phyloP scores from a whole-genome alignment of 352 stramenopile genomes.

The Vaucheria bursata region DNA sequence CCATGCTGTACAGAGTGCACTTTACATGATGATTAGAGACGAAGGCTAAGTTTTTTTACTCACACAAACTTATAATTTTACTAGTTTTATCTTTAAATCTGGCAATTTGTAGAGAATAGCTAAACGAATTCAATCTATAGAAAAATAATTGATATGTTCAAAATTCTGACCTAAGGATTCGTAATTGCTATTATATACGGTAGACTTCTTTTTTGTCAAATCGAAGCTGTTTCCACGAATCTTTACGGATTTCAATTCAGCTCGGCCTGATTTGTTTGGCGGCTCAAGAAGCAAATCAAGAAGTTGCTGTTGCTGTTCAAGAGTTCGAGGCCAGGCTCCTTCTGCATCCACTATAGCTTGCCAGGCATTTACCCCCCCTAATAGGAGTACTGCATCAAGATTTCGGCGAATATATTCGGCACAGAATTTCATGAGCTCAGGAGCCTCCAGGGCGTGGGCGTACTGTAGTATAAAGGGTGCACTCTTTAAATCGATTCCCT shows the following conservation, averaged over 20 bases:
- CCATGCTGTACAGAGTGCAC: too few relatives aligned
- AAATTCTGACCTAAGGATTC: background rate
- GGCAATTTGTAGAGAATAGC: background rate
- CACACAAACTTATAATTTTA: too few relatives aligned
- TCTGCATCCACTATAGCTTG: constrained; percentile 27
- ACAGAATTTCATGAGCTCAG: constrained; percentile 24
- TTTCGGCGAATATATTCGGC: constrained; percentile 33
- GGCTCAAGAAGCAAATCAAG: background rate
- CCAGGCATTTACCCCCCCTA: constrained; percentile 12
- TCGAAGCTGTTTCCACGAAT: background rate
- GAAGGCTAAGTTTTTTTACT: too few relatives aligned
- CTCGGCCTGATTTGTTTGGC: background rate
- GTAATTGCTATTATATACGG: background rate
- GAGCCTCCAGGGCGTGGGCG: constrained; percentile 35
- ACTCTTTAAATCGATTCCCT: constrained; percentile 39
- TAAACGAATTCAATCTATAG: background rate
- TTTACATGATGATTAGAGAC: too few relatives aligned
- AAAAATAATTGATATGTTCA: background rate
- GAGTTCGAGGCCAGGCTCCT: constrained; percentile 1
- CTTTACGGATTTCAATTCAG: background rate
- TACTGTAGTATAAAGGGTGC: constrained; percentile 36
- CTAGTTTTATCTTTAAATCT: background rate
- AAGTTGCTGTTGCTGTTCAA: background rate
- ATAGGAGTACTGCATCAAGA: constrained; percentile 42
- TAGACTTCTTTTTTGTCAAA: background rate